Percentiles rank a stretch among this genome's conserved stretches.
Conservation (phyloP, 345 rosid species). For the Noccaea bulbosa region DNA sequence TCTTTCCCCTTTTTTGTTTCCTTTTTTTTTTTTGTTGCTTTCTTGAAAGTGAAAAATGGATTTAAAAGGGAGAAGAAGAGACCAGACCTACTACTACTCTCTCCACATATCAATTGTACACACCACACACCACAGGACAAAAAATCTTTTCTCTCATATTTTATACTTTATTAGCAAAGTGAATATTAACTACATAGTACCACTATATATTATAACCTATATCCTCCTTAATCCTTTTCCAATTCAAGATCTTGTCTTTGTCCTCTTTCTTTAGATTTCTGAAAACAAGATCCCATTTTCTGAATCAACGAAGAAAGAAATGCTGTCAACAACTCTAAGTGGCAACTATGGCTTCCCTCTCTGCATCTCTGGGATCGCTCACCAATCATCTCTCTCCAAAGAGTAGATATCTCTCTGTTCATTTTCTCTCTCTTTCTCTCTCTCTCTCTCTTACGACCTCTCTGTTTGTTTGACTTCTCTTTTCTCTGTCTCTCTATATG, state of each 20-base stretch:
- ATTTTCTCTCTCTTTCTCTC: not conserved
- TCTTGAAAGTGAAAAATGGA: conserved; percentile 14
- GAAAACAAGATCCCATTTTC: conserved; percentile 20
- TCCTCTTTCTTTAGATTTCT: not conserved
- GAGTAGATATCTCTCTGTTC: conserved; percentile 43
- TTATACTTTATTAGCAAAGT: conserved; percentile 4
- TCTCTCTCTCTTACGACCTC: not conserved
- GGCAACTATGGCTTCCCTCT: conserved; percentile 62
- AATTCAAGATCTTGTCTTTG: conserved; percentile 29
- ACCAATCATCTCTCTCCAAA: conserved; percentile 45
- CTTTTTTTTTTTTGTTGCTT: not conserved
- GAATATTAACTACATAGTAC: conserved; percentile 30
- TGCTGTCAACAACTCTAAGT: conserved; percentile 55
- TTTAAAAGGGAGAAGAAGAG: conserved; percentile 4
- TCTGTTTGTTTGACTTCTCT: conserved; percentile 14
- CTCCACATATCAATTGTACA: conserved; percentile 26
- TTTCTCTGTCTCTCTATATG: not conserved
- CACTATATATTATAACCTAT: conserved; percentile 25
- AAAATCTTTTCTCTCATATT: not conserved
- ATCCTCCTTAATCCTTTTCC: conserved; percentile 13
- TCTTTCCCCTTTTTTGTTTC: no score
- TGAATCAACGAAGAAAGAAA: conserved; percentile 22
- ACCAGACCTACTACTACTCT: conserved; percentile 34
- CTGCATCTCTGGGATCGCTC: conserved; percentile 48
- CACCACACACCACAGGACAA: conserved; percentile 26